Conservation (phyloP, 352 stramenopile genomes). For the Phytopythium vexans region DNA sequence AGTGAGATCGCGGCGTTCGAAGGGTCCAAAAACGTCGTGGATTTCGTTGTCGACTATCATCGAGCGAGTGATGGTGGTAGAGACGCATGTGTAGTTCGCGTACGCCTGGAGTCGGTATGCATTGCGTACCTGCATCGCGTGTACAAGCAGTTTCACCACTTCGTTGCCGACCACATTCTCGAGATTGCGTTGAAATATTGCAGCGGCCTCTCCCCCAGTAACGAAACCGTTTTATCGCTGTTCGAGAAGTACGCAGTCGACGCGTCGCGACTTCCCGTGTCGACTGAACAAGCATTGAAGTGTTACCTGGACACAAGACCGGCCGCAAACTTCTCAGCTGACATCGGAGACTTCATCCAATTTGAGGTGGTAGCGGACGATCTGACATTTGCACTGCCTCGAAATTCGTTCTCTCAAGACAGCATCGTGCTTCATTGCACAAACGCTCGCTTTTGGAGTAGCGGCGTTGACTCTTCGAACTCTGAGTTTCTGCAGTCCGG, state of each 20-base stretch:
- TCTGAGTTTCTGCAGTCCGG: constrained; percentile 79
- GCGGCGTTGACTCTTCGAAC: constrained; percentile 46
- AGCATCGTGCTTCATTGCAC: constrained; percentile 73
- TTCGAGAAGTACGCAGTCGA: constrained; percentile 35
- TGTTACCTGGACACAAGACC: constrained; percentile 29
- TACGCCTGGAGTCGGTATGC: constrained; percentile 77
- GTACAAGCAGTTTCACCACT: constrained; percentile 86
- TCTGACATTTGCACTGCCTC: constrained; percentile 69
- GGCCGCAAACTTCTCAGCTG: constrained; percentile 9
- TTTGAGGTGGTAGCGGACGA: constrained; percentile 83
- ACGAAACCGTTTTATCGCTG: constrained; percentile 3
- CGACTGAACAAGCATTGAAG: constrained; percentile 28
- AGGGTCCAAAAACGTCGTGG: constrained; percentile 62
- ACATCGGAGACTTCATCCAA: constrained; percentile 15
- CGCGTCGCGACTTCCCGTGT: constrained; percentile 28
- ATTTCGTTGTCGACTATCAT: constrained; percentile 45
- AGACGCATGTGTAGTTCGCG: constrained; percentile 24
- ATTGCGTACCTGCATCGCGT: constrained; percentile 83
- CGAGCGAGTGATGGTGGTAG: constrained; percentile 6
- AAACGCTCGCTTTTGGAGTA: constrained; percentile 73
- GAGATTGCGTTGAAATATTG: constrained; percentile 7
- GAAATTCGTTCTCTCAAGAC: constrained; percentile 76
- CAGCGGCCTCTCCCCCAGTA: no score
- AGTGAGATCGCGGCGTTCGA: constrained; percentile 40
- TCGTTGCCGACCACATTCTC: constrained; percentile 54